These are phyloP conservation scores for Colletotrichum falcatum DNA, from an alignment of 2,329 filamentous ascomycete species.

Conservation along the genomic window DNA sequence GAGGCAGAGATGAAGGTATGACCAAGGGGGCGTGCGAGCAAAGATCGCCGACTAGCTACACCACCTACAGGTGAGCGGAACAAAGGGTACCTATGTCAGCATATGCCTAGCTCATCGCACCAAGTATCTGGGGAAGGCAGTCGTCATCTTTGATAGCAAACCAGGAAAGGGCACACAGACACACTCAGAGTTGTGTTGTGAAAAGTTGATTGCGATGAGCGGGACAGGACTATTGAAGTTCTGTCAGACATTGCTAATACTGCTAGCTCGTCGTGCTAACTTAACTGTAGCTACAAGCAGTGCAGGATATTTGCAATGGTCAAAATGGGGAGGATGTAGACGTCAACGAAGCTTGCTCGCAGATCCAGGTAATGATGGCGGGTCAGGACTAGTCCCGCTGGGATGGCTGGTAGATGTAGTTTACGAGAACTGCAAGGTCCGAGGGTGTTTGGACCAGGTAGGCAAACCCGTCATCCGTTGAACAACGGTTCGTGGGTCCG, in stretches of 20 bases:
- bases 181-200: background rate
- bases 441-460: background rate
- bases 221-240: conserved; percentile 13
- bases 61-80: conserved; percentile 23
- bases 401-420: conserved; percentile 7
- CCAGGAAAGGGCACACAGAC: background rate
- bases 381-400: conserved; percentile 12
- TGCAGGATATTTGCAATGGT: conserved; percentile 5
- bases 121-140: conserved; percentile 22
- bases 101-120: background rate
- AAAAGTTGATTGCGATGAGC: background rate
- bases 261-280: conserved; percentile 6
- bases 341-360: conserved; percentile 1
- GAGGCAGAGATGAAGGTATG: conserved; percentile 4
- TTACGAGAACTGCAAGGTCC: conserved; percentile 4
- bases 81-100: no score
- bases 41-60: conserved; percentile 15
- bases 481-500: conserved; percentile 9
- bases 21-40: conserved; percentile 6
- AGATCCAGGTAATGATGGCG: conserved; percentile 8
- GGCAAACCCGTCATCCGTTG: conserved; percentile 6
- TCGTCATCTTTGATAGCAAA: conserved; percentile 7
- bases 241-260: conserved; percentile 9
- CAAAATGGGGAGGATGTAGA: conserved; percentile 10
- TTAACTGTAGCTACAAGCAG: conserved; percentile 1